phyloP scores from a whole-genome alignment of 2,329 filamentous ascomycete species.

The Coniochaeta sp. region DNA sequence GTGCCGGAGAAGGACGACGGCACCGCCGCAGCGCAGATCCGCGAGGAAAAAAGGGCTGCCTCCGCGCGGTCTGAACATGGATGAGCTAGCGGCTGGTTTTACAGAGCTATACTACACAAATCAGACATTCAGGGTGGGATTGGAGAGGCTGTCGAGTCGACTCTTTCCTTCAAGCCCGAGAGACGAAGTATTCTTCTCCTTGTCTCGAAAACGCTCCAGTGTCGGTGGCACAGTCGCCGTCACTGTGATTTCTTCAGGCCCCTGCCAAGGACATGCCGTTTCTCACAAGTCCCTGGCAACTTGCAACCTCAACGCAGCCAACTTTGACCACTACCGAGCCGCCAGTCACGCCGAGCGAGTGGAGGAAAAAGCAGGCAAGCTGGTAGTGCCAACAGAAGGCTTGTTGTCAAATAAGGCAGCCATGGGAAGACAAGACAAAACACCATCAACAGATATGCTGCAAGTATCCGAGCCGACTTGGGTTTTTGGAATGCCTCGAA shows the following conservation, averaged over 20 bases:
- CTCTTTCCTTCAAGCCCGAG: neutral
- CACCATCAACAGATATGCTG: neutral
- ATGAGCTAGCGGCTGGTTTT: neutral
- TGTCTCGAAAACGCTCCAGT: neutral
- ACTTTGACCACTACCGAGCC: neutral
- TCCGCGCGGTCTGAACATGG: neutral
- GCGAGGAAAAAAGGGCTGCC: slow-evolving; percentile 29
- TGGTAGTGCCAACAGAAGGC: neutral
- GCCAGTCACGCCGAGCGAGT: neutral
- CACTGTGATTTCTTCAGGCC: neutral
- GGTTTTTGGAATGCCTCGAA: neutral
- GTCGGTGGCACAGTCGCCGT: neutral
- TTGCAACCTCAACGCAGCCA: neutral
- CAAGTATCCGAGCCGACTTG: neutral
- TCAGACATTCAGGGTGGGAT: neutral
- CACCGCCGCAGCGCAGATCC: slow-evolving; percentile 59
- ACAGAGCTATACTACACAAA: neutral
- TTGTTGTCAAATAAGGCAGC: neutral
- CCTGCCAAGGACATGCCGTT: neutral
- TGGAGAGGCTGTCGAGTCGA: neutral
- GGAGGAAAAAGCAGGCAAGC: neutral
- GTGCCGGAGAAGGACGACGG: slow-evolving; percentile 56
- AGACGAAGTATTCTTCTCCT: neutral
- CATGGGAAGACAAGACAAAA: neutral
- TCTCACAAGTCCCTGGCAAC: neutral